Evolutionary conservation across 2,329 filamentous ascomycete genomes (phyloP).

Genomic region (Phaeomoniella chlamydospora): DNA sequence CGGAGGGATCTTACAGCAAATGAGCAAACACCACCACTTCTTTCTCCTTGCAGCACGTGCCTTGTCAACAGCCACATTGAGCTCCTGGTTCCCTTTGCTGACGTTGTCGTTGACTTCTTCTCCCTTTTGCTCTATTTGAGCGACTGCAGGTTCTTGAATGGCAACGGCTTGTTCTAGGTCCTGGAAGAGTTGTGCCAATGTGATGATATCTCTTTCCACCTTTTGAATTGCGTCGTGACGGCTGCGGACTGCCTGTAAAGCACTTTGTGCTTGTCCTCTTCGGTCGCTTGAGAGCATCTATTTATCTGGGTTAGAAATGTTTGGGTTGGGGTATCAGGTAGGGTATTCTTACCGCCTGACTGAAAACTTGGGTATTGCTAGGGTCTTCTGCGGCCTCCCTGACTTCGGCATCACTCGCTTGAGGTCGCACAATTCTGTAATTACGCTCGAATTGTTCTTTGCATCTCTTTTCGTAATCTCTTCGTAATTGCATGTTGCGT

Average conservation of each 20-base stretch:
- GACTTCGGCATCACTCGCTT: conserved; percentile 67
- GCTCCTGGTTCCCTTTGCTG: conserved; percentile 70
- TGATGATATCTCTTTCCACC: conserved; percentile 80
- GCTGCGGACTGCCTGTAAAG: conserved; percentile 64
- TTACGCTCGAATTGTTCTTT: conserved; percentile 77
- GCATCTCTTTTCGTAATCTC: conserved; percentile 63
- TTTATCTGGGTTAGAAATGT: conserved; percentile 31
- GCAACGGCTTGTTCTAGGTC: conserved; percentile 76
- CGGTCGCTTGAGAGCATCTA: conserved; percentile 57
- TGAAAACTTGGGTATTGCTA: conserved; percentile 65
- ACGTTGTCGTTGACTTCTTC: conserved; percentile 78
- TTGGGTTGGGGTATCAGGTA: conserved; percentile 7
- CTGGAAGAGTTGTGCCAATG: conserved; percentile 76
- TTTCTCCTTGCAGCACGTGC: conserved; percentile 70
- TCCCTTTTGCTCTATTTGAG: conserved; percentile 71
- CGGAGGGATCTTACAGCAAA: conserved; percentile 42
- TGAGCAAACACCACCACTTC: conserved; percentile 92
- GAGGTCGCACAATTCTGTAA: conserved; percentile 75
- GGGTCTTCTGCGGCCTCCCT: conserved; percentile 60
- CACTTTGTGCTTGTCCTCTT: conserved; percentile 65
- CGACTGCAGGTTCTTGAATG: conserved; percentile 69
- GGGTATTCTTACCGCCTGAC: conserved; percentile 48
- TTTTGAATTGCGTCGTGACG: conserved; percentile 80
- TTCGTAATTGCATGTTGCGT: conserved; percentile 67
- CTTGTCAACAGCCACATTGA: conserved; percentile 67